Evolutionary conservation across 176 grass and related monocot species (phyloP), one percentile per base, ranked within the genome.

Genomic region (Lolium rigidum): DNA sequence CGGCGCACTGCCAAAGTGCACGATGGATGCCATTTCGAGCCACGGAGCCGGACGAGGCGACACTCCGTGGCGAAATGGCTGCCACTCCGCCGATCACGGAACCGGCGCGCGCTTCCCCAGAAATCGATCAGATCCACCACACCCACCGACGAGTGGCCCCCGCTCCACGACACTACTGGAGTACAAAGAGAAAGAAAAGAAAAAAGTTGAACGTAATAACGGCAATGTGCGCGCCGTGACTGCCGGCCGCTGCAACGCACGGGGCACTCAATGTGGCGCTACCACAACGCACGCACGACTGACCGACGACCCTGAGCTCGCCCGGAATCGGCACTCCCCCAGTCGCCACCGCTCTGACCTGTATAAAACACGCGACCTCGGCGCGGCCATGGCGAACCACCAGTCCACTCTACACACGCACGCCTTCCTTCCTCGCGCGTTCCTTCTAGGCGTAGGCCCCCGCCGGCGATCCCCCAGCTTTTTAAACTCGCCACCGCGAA

Each of bases 261-360:
- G 60, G n/a, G 26, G 65, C 67, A 74, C 22, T 84, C 58, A 67
- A 80, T 89, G 68, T 74, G 56, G 74, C 87, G 2, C 43, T 12
- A 63, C 25, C 54, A 4, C 52, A 70, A 52, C 25, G 59, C 70
- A 11, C 60, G 38, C n/a, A 70, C 68, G 17, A 41, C 18, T 10
- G n/a, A 58, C n/a, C n/a, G n/a, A n/a, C n/a, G n/a, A n/a, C n/a
- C n/a, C n/a, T n/a, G 28, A 31, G 28, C 28, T 31, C 28, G 18
- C 28, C 54, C n/a, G 22, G 1, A 72, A 20, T 12, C 79, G 13
- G 31, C 18, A 59, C 20, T 43, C 11, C 55, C 26, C 74, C 37
- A 39, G 62, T 16, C 66, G 7, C 63, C 26, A n/a, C 14, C 63
- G 41, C 41, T 18, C 54, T 75, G 73, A 10, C 74, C 37, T 21